Base-by-base conservation (phyloP, 1,284 basidiomycete species). In the Naganishia sp. region DNA sequence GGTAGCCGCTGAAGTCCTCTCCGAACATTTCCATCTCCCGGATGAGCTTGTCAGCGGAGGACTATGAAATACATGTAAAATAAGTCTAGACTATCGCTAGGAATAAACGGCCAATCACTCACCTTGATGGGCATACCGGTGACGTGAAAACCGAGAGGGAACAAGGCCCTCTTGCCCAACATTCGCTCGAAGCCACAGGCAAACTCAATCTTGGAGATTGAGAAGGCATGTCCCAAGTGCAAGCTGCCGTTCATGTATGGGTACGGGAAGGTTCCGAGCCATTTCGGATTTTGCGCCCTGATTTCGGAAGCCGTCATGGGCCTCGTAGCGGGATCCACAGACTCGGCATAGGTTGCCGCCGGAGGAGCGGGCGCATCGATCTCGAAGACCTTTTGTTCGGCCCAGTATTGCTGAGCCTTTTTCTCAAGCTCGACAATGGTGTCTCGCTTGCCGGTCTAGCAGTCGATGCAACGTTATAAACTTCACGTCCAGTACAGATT, bases 111-210 rank as follows among this genome's bases (percentile, higher is more conserved):
- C 5, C 28, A n/a, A 17, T 31, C 28, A 82, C 87, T 69, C 71
- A 92, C 94, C 85, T 96, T 97, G 84, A 99, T 99, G 54, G 95
- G 95, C 92, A 99, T 92, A 61, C 95, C 95, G 9, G 95, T 98
- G 72, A 90, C 91, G 82, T 99, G 96, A 81, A 97, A 89, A 65
- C 92, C 95, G 76, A 97, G 87, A 56, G 94, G 96, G 82, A 98
- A 99, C 71, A 99, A 82, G 41, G 91, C 92, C 43, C 91, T 86
- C 83, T 96, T 96, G 63, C 96, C 96, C 71, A 93, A 80, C 90
- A 99, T 90, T 61, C 95, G 85, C 81, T 99, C 89, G 79, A 91
- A 99, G 25, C 96, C 96, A 47, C 94, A 89, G 1, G 89, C 88
- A 74, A 99, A 99, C 80, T 99, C 96, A 78, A 98, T 90, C 83